Conservation (phyloP, 208 protist species). For the Trichomonas tenax region DNA sequence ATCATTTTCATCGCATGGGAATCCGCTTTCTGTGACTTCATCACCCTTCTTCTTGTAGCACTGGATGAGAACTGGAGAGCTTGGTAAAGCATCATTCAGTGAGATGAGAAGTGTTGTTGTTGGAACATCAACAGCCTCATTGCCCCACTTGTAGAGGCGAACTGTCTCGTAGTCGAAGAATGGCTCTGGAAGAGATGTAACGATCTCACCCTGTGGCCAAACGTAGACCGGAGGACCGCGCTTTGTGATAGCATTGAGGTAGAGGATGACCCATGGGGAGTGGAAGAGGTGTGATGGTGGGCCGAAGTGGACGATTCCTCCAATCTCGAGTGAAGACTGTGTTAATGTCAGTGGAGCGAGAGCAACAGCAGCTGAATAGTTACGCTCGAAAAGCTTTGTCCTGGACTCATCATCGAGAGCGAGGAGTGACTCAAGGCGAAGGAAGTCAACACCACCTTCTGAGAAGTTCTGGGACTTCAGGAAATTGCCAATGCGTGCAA, state of each 20-base stretch:
- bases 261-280: not conserved
- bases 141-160: not conserved
- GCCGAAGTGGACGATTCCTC: not conserved
- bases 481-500: not conserved
- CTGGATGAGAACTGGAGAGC: not conserved
- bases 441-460: not conserved
- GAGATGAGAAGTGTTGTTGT: not conserved
- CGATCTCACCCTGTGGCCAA: constrained; percentile 14
- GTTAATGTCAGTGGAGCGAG: not conserved
- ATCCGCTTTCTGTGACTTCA: not conserved
- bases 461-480: not conserved
- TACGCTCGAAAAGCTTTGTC: not conserved
- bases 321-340: not conserved
- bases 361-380: not conserved
- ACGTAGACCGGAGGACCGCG: not conserved
- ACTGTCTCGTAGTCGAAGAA: constrained; percentile 18
- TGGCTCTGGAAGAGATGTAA: not conserved
- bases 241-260: not conserved
- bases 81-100: not conserved
- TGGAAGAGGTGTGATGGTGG: constrained; percentile 3
- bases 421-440: not conserved
- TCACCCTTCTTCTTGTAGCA: not conserved
- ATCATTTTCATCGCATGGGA: not conserved
- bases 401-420: not conserved
- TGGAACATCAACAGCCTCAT: not conserved